Percentiles rank a stretch among this genome's conserved stretches.
Evolutionary conservation across 495 filamentous ascomycete species (phyloP).

Genomic region (Polyplosphaeria fusca): DNA sequence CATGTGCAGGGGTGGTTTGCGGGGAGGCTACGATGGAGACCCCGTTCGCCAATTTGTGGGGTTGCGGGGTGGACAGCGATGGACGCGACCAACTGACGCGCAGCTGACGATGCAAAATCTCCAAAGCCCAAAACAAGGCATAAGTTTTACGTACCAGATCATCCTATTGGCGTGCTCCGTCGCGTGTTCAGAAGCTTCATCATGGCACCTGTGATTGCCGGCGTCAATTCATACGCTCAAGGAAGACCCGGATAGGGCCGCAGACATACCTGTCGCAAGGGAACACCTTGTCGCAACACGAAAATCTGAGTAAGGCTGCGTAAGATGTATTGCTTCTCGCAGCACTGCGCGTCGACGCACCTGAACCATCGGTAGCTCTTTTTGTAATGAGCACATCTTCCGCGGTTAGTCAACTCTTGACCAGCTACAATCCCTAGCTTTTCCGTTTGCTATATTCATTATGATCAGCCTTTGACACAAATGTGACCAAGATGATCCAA

Average conservation of each 20-base stretch:
- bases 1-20: too few species aligned
- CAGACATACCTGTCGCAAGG: constrained; percentile 65
- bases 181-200: constrained; percentile 64
- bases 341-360: constrained; percentile 43
- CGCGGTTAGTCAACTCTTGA: constrained; percentile 70
- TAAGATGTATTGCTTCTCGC: constrained; percentile 41
- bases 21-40: too few species aligned
- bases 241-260: background rate
- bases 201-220: constrained; percentile 61
- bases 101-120: constrained; percentile 15
- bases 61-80: constrained; percentile 17
- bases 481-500: too few species aligned
- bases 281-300: constrained; percentile 65
- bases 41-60: too few species aligned
- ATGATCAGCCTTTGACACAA: too few species aligned
- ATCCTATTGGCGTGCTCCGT: constrained; percentile 86
- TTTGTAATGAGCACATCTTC: constrained; percentile 74
- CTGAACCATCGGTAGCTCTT: constrained; percentile 86
- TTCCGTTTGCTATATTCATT: constrained; percentile 49
- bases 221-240: constrained; percentile 7
- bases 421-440: constrained; percentile 76
- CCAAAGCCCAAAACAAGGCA: too few species aligned
- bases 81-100: background rate
- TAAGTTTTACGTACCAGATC: constrained; percentile 60
- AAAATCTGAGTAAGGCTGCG: constrained; percentile 47